Percentiles rank a stretch among this genome's conserved stretches.
These are phyloP conservation scores for Chenopodium formosanum DNA, from an alignment of 148 eudicot species.

Conservation along the genomic window DNA sequence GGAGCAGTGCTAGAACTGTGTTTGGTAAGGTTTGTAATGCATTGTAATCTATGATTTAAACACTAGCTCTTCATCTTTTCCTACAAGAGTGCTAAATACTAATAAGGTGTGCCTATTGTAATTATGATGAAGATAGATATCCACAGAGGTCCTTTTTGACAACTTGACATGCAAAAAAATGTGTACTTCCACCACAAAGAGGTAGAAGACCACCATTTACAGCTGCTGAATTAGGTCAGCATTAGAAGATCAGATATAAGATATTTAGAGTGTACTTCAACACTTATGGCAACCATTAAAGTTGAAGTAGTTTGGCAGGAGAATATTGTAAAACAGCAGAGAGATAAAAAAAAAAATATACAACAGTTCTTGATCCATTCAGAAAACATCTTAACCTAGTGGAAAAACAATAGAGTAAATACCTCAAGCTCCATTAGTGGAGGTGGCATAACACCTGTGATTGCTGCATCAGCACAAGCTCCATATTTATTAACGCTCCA, in stretches of 20 bases:
- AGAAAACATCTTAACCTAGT: neutral
- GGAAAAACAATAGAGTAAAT: neutral
- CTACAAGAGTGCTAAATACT: neutral
- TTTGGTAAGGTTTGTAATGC: neutral
- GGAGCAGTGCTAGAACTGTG: neutral
- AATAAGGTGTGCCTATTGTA: too few relatives aligned
- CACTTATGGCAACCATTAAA: neutral
- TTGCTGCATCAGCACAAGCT: conserved; percentile 86
- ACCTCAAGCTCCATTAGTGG: conserved; percentile 92
- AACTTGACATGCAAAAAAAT: neutral
- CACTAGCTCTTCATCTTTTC: neutral
- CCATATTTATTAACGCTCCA: conserved; percentile 95
- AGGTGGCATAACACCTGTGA: conserved; percentile 94
- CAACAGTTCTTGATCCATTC: neutral
- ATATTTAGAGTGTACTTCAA: neutral
- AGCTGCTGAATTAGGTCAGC: neutral
- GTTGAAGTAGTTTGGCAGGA: neutral
- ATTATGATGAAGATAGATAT: neutral
- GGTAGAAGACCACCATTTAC: neutral
- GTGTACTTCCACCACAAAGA: neutral
- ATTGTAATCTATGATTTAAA: neutral
- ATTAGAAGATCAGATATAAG: neutral
- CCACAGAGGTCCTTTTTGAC: neutral
- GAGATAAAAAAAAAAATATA: too few relatives aligned
- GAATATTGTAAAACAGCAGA: neutral